Percentiles rank a stretch among this genome's conserved stretches.
Evolutionary conservation across 2,329 filamentous ascomycete genomes (phyloP).

Genomic region (Didymella segeticola): DNA sequence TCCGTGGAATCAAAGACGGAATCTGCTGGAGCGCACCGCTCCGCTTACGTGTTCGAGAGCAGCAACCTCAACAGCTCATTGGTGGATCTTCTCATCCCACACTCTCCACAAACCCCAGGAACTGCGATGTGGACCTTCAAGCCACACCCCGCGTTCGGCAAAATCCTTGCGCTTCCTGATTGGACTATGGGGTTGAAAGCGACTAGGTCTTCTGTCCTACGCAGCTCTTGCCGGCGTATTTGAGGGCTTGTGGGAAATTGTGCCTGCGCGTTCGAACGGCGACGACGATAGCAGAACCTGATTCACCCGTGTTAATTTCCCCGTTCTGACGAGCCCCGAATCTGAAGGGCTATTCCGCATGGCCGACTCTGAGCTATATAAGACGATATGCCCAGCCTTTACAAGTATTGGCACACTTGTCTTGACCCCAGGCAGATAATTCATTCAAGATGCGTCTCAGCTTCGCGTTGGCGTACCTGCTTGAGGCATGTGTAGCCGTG

Average conservation of each 20-base stretch:
- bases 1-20: too few species aligned
- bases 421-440: neutral
- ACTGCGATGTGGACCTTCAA: constrained; percentile 5
- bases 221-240: constrained; percentile 4
- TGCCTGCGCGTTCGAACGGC: neutral
- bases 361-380: neutral
- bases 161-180: constrained; percentile 1
- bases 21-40: too few species aligned
- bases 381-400: constrained; percentile 2
- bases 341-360: too few species aligned
- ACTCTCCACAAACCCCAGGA: constrained; percentile 24
- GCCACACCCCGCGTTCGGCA: constrained; percentile 24
- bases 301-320: constrained; percentile 4
- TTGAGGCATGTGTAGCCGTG: constrained; percentile 26
- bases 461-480: constrained; percentile 11
- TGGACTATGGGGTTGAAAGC: constrained; percentile 1
- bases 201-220: neutral
- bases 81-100: constrained; percentile 29
- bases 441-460: constrained; percentile 22
- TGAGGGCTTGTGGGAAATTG: constrained; percentile 3
- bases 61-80: constrained; percentile 10
- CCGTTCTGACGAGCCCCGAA: neutral
- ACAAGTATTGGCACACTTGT: neutral
- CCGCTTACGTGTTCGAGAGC: too few species aligned
- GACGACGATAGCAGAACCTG: neutral